A percentile compares a stretch with the other conserved stretches of the same genome.
Conservation (phyloP, 257 asterid species). For the Solanum medicagineum region DNA sequence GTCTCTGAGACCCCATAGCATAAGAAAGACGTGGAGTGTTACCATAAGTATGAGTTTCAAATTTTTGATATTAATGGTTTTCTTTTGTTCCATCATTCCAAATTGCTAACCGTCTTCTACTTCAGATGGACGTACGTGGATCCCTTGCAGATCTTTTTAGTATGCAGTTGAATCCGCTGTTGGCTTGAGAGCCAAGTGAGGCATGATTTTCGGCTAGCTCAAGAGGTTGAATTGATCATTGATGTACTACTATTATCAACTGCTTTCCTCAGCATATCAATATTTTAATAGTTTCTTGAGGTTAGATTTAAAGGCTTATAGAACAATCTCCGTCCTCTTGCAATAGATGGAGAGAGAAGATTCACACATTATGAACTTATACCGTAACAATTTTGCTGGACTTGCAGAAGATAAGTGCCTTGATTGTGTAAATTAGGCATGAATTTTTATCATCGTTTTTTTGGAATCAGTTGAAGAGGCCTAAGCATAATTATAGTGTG, state of each 20-base stretch:
- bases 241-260: not conserved
- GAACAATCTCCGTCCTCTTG: not conserved
- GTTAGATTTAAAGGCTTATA: not conserved
- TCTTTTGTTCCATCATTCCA: not conserved
- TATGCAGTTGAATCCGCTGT: slow-evolving; percentile 53
- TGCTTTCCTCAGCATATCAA: not conserved
- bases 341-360: not conserved
- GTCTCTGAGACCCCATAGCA: not conserved
- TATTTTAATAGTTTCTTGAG: not conserved
- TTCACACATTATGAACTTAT: not conserved
- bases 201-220: not conserved
- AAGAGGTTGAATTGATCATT: not conserved
- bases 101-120: not conserved
- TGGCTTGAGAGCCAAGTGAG: slow-evolving; percentile 6
- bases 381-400: not conserved
- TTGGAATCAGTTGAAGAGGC: not conserved
- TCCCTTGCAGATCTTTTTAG: slow-evolving; percentile 76
- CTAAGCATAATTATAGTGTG: not conserved
- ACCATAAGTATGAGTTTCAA: not conserved
- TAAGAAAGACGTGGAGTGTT: not conserved
- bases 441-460: not conserved
- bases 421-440: not conserved
- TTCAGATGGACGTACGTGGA: slow-evolving; percentile 91
- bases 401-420: not conserved
- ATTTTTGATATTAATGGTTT: not conserved